Percentiles rank a stretch among this genome's conserved stretches.
These are phyloP conservation scores for Kitagawia praeruptora DNA, from an alignment of 129 eudicot species.

Conservation along the genomic window DNA sequence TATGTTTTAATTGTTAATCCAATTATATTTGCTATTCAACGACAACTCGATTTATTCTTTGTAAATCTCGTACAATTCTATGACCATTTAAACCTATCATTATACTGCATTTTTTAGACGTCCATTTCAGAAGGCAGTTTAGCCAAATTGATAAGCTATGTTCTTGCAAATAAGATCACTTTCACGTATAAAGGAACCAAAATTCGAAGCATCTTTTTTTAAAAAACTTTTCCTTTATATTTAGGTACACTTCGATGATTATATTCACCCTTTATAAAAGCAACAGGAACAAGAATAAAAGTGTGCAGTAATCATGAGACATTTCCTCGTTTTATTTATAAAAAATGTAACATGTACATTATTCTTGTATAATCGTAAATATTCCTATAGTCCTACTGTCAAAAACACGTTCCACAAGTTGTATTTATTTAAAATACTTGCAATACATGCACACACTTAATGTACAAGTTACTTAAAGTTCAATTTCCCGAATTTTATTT, in stretches of 20 bases:
- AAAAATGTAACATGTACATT: neutral
- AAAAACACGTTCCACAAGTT: neutral
- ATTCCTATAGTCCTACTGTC: neutral
- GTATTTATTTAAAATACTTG: neutral
- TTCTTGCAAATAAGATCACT: neutral
- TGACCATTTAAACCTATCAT: no score
- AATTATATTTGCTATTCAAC: no score
- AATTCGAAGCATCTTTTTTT: neutral
- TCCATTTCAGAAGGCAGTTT: no score
- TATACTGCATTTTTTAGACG: no score
- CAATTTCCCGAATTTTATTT: neutral
- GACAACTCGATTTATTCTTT: no score
- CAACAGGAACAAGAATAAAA: neutral
- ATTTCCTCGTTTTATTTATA: neutral
- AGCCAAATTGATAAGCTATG: neutral
- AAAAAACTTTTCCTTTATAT: neutral
- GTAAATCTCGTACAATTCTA: no score
- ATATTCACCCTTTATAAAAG: slow-evolving; percentile 2
- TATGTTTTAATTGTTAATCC: no score
- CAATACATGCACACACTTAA: neutral
- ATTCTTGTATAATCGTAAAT: neutral
- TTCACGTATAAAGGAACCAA: neutral
- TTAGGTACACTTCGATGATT: neutral
- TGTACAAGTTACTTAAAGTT: neutral
- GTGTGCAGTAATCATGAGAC: neutral